These are phyloP conservation scores for Claviceps quebecensis DNA, from an alignment of 2,329 filamentous ascomycete species.

Conservation along the genomic window DNA sequence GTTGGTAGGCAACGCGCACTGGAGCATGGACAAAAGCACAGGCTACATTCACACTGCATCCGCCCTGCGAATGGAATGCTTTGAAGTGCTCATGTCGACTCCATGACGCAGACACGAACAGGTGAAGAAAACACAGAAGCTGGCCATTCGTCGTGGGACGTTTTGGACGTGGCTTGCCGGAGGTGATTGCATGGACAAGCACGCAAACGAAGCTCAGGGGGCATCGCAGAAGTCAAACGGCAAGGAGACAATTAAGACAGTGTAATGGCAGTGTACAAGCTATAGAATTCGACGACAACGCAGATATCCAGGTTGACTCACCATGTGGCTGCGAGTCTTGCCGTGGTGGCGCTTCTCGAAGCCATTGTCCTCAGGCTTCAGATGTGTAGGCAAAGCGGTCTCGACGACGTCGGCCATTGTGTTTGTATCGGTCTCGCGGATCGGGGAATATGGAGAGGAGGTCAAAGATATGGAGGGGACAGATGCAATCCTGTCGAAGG, in stretches of 20 bases:
- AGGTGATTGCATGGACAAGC: neutral
- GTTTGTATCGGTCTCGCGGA: conserved; percentile 9
- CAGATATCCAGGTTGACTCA: conserved; percentile 32
- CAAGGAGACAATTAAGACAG: neutral
- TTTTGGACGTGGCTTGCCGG: neutral
- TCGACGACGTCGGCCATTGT: conserved; percentile 58
- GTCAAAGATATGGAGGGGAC: neutral
- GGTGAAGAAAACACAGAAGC: neutral
- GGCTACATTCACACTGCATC: neutral
- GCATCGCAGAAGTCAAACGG: neutral
- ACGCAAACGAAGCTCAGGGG: neutral
- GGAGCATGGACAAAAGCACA: neutral
- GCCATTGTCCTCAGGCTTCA: conserved; percentile 49
- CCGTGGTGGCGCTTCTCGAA: conserved; percentile 59
- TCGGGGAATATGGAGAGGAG: neutral
- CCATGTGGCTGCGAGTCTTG: conserved; percentile 77
- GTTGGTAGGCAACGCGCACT: neutral
- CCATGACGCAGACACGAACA: neutral
- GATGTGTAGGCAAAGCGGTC: conserved; percentile 69
- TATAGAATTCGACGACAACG: neutral
- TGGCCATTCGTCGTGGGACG: neutral
- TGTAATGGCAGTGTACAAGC: neutral
- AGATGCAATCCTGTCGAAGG: neutral
- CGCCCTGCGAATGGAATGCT: no score
- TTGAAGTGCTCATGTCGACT: neutral